Evolutionary conservation across 768 basidiomycete species (phyloP).

Genomic region (Rubroboletus satanas): DNA sequence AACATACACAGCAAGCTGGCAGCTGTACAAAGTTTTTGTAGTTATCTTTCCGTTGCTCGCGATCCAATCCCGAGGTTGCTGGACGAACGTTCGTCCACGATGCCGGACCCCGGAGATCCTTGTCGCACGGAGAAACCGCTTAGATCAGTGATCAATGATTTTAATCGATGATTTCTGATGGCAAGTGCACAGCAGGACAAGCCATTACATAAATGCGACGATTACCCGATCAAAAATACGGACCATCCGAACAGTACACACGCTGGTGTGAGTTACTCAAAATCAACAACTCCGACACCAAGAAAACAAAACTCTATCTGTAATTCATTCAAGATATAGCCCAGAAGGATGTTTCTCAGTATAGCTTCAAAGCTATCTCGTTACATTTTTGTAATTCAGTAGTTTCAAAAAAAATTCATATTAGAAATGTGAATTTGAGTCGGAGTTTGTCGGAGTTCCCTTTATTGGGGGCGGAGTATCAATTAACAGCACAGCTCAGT

Average conservation of each 20-base stretch:
- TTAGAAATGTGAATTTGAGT: too few relatives aligned
- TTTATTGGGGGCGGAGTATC: too few relatives aligned
- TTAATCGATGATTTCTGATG: not conserved
- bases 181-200: not conserved
- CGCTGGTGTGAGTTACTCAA: too few relatives aligned
- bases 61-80: slow-evolving; percentile 10
- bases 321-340: too few relatives aligned
- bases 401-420: too few relatives aligned
- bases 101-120: slow-evolving; percentile 2
- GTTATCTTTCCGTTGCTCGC: not conserved
- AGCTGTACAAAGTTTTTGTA: slow-evolving; percentile 3
- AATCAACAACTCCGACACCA: too few relatives aligned
- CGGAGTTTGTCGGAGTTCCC: too few relatives aligned
- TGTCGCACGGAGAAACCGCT: not conserved
- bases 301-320: too few relatives aligned
- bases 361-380: too few relatives aligned
- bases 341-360: too few relatives aligned
- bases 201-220: not conserved
- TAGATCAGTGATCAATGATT: not conserved
- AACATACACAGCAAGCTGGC: slow-evolving; percentile 17
- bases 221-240: not conserved
- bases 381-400: too few relatives aligned
- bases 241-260: not conserved
- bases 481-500: too few relatives aligned
- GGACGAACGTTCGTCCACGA: slow-evolving; percentile 11